A percentile compares a stretch with the other conserved stretches of the same genome.
Conservation (phyloP, 805 yeast genomes). For the Kodamaea kaohsiungensis region DNA sequence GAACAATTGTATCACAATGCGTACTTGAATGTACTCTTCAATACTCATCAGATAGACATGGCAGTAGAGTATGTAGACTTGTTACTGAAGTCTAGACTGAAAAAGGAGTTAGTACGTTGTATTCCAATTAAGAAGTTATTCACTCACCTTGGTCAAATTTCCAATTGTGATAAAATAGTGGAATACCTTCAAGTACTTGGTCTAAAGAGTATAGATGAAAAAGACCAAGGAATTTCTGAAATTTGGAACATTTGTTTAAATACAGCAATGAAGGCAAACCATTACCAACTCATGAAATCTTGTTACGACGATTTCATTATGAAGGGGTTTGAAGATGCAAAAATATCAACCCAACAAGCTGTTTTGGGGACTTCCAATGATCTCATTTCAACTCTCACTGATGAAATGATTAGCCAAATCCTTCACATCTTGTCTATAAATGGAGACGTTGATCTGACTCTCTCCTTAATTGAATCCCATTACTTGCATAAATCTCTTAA, state of each 20-base stretch:
- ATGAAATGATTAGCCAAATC: slow-evolving; percentile 24
- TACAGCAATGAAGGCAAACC: slow-evolving; percentile 23
- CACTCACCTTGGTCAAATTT: slow-evolving; percentile 10
- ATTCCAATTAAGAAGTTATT: slow-evolving; percentile 5
- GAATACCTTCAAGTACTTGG: background rate
- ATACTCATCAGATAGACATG: slow-evolving; percentile 22
- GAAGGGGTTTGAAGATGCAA: slow-evolving; percentile 24
- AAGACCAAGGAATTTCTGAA: background rate
- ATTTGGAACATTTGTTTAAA: slow-evolving; percentile 27
- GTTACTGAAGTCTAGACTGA: background rate
- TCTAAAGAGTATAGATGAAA: too few species aligned
- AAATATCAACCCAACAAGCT: slow-evolving; percentile 25
- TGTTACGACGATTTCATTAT: slow-evolving; percentile 32
- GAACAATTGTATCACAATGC: slow-evolving; percentile 24
- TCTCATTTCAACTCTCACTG: slow-evolving; percentile 22
- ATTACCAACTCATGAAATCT: slow-evolving; percentile 28
- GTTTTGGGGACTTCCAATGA: slow-evolving; percentile 17
- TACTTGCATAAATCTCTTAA: slow-evolving; percentile 30
- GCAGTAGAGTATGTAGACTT: slow-evolving; percentile 23
- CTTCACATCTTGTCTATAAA: slow-evolving; percentile 32
- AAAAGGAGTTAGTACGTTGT: background rate
- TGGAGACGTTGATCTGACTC: slow-evolving; percentile 40
- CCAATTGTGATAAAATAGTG: slow-evolving; percentile 25
- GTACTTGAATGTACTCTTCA: slow-evolving; percentile 23
- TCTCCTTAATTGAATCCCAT: slow-evolving; percentile 37